Base-by-base conservation (phyloP, 2,329 filamentous ascomycete species). In the Talaromyces sp. region DNA sequence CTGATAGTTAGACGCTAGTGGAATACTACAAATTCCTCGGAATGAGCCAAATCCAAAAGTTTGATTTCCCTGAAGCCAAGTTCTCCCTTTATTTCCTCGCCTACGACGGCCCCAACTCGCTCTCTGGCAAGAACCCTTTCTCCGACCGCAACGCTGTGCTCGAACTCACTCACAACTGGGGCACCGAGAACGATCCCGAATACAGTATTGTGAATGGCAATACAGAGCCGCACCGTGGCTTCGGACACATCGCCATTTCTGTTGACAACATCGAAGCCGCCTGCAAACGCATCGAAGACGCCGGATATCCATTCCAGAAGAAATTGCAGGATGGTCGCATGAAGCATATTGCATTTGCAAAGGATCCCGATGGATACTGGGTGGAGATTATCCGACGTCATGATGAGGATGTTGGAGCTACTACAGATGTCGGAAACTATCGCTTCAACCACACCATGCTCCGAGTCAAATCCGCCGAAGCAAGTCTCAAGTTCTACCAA, bases 1-100 rank as follows among this genome's bases (percentile, higher is more conserved):
- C 65, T 65, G 33, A 49, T 65, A 57, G 22, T 13, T n/a, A 45
- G 10, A 37, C 25, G 35, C 43, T 52, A 86, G 88, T 98, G 79
- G 90, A 94, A 71, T 99, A 96, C 80, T 99, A 98, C 80, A 89
- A 97, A 76, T 91, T 92, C 78, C 86, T 99, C 19, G 95, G 95
- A 72, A 88, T 98, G 86, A 93, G 85, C 74, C 80, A 93, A 68
- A 86, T 98, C 78, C 88, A 91, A 74, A 91, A 93, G 80, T 84
- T 95, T 56, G 83, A 90, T 68, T 91, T 92, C 74, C 90, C 93
- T 15, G 93, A 97, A 67, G 87, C 87, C 78, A 97, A 96, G 75
- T 98, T 98, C 78, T 92, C 95, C 73, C 87, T 97, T 33, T 98
- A 98, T 84, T 98, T 98, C 81, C 85, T 99, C 67, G 93, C 89